phyloP scores from a whole-genome alignment of 2,329 filamentous ascomycete genomes.

The Beauveria australis region DNA sequence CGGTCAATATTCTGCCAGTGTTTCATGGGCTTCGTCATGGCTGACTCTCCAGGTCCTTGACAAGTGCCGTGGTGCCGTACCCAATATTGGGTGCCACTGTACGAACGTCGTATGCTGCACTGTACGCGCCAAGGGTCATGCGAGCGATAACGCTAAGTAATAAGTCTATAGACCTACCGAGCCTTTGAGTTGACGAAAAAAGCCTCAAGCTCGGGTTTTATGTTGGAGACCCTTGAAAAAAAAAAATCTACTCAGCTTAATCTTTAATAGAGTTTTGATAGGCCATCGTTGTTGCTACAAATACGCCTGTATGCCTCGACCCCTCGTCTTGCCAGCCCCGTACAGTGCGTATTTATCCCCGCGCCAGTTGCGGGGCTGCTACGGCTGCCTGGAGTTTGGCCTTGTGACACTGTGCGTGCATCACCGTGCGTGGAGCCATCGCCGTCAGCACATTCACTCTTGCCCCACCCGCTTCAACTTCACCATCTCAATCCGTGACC shows the following conservation, averaged over 20 bases:
- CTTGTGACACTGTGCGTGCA: constrained; percentile 9
- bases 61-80: not conserved
- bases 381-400: constrained; percentile 5
- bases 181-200: too few relatives aligned
- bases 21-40: not conserved
- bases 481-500: constrained; percentile 4
- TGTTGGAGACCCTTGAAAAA: too few relatives aligned
- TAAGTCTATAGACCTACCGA: not conserved
- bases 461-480: constrained; percentile 25
- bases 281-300: not conserved
- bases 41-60: constrained; percentile 2
- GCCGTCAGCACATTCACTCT: constrained; percentile 14
- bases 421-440: constrained; percentile 1
- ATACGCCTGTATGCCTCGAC: not conserved
- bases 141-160: not conserved
- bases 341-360: not conserved
- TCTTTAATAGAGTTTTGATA: not conserved
- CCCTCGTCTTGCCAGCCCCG: not conserved
- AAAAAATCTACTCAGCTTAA: too few relatives aligned
- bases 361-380: not conserved
- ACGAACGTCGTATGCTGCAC: not conserved
- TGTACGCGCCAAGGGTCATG: not conserved
- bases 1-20: not conserved
- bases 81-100: constrained; percentile 1
- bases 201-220: too few relatives aligned